Conservation (phyloP, 352 stramenopile species). For the Pythium coloratum region DNA sequence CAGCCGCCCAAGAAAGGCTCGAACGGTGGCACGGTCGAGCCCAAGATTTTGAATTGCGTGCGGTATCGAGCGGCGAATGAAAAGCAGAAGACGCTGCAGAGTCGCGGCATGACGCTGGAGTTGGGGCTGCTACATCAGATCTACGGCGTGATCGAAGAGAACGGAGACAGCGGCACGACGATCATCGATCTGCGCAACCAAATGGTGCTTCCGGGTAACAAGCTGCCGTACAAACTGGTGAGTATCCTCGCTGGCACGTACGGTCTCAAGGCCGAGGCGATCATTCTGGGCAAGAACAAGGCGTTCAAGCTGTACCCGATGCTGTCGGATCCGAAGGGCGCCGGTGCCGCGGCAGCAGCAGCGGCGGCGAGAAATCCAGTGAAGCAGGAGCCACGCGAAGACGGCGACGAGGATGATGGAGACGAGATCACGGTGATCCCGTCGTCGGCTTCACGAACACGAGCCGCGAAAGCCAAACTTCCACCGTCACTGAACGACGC, state of each 20-base stretch:
- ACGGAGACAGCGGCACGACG: conserved; percentile 56
- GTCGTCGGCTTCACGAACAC: neutral
- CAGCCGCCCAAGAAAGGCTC: conserved; percentile 44
- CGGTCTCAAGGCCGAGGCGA: conserved; percentile 64
- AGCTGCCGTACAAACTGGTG: conserved; percentile 79
- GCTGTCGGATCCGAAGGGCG: conserved; percentile 16
- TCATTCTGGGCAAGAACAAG: conserved; percentile 84
- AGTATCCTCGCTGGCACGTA: conserved; percentile 68
- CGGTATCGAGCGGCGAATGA: conserved; percentile 50
- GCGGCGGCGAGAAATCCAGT: neutral
- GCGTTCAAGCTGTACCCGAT: conserved; percentile 68
- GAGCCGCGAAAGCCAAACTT: neutral
- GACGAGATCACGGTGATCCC: conserved; percentile 26
- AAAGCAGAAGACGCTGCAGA: neutral
- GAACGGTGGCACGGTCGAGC: conserved; percentile 38
- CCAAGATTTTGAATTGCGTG: conserved; percentile 82
- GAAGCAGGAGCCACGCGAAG: neutral
- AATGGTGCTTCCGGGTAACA: conserved; percentile 69
- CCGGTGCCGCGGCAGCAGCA: neutral
- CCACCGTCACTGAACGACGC: conserved; percentile 7
- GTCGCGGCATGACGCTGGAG: conserved; percentile 60
- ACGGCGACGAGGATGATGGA: conserved; percentile 12
- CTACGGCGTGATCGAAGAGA: conserved; percentile 71
- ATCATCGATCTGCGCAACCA: conserved; percentile 76
- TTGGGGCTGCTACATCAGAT: conserved; percentile 69